Evolutionary conservation across 2,329 filamentous ascomycete genomes (phyloP).

Genomic region (Calonectria honghensis): DNA sequence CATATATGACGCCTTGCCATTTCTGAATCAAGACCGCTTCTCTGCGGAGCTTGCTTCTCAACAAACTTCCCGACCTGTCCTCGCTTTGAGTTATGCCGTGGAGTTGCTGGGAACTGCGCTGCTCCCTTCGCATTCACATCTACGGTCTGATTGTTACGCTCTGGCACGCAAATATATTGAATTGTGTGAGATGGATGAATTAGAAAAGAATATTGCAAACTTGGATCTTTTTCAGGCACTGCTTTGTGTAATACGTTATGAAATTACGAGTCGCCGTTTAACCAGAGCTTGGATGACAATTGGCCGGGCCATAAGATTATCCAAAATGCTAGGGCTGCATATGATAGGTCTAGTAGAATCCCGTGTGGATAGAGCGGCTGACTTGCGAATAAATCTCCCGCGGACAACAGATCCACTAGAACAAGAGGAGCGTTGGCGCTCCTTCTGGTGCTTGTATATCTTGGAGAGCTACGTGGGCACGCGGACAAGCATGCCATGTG

Average conservation of each 20-base stretch:
- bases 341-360: background rate
- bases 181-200: background rate
- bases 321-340: background rate
- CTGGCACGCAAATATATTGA: background rate
- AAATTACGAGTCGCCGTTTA: background rate
- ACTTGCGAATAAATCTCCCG: background rate
- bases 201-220: background rate
- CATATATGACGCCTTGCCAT: background rate
- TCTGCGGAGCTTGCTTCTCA: background rate
- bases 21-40: background rate
- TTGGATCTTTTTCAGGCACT: background rate
- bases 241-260: background rate
- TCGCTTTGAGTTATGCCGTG: background rate
- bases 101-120: background rate
- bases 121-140: background rate
- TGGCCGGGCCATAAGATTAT: background rate
- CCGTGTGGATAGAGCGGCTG: background rate
- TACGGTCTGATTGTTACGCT: background rate
- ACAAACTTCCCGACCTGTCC: background rate
- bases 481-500: background rate
- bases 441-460: background rate
- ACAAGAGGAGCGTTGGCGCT: background rate
- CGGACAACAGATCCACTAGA: background rate
- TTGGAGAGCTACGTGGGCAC: background rate
- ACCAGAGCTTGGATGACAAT: slow-evolving; percentile 3